A percentile compares a stretch with the other conserved stretches of the same genome.
These are phyloP conservation scores for Nidula microcarpa DNA, from an alignment of 768 basidiomycete species.

Conservation along the genomic window DNA sequence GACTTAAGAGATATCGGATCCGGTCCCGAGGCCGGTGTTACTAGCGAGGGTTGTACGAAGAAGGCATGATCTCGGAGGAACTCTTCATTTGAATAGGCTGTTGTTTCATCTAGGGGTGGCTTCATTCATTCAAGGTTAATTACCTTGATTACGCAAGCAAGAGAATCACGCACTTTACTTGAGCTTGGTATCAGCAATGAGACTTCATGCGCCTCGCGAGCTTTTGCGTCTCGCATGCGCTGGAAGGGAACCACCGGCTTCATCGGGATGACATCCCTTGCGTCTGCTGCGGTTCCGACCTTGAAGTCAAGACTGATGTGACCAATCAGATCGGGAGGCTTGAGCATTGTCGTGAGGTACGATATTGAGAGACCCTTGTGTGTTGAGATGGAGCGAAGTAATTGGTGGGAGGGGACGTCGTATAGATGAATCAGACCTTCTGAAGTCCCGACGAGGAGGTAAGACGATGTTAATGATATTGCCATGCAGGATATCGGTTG, in stretches of 20 bases:
- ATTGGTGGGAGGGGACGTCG: constrained; percentile 88
- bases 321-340: constrained; percentile 84
- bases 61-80: constrained; percentile 63
- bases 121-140: constrained; percentile 5
- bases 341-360: constrained; percentile 72
- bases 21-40: constrained; percentile 15
- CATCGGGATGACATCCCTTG: constrained; percentile 61
- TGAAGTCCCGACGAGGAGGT: constrained; percentile 80
- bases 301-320: constrained; percentile 60
- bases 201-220: constrained; percentile 69
- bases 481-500: constrained; percentile 70
- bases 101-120: constrained; percentile 25
- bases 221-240: constrained; percentile 63
- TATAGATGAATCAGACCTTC: constrained; percentile 75
- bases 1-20: constrained; percentile 43
- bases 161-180: constrained; percentile 31
- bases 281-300: constrained; percentile 32
- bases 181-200: constrained; percentile 54
- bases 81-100: constrained; percentile 47
- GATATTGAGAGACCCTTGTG: constrained; percentile 71
- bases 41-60: constrained; percentile 49
- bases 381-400: constrained; percentile 73
- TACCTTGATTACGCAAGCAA: not conserved
- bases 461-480: constrained; percentile 74
- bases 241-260: constrained; percentile 70